A percentile compares a stretch with the other conserved stretches of the same genome.
Evolutionary conservation across 148 eudicot genomes (phyloP).

Genomic region (Rhododendron molle): DNA sequence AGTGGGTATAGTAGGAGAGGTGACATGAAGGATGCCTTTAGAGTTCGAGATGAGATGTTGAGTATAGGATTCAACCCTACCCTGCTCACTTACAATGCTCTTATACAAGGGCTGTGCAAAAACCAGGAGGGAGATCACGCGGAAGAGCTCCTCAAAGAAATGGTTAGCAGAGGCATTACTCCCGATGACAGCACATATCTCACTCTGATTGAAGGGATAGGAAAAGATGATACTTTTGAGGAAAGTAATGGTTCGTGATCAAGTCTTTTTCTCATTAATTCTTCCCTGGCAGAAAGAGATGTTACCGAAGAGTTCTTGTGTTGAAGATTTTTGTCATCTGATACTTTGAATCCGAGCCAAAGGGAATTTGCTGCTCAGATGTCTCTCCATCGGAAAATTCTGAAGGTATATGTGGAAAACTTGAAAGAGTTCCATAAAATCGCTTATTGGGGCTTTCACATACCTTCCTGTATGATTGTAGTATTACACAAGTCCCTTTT

Average conservation of each 20-base stretch:
- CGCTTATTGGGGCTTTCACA: neutral
- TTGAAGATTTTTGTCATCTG: neutral
- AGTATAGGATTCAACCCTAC: constrained; percentile 63
- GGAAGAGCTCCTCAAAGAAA: constrained; percentile 58
- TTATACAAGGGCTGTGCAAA: constrained; percentile 70
- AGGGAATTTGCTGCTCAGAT: neutral
- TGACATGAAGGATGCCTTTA: constrained; percentile 60
- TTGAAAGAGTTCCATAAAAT: neutral
- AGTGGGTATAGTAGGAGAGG: constrained; percentile 77
- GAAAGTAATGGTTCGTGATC: neutral
- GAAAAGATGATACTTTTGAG: constrained; percentile 23
- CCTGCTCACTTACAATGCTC: constrained; percentile 67
- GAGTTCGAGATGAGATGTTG: constrained; percentile 66
- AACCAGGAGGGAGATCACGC: constrained; percentile 38
- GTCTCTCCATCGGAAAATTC: neutral
- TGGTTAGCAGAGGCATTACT: neutral
- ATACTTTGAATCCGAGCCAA: neutral
- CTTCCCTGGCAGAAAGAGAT: neutral
- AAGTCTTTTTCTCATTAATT: neutral
- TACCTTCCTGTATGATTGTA: neutral
- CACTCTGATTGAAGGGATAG: constrained; percentile 57
- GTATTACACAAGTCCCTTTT: neutral
- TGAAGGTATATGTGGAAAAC: neutral
- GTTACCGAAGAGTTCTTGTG: neutral
- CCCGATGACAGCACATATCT: constrained; percentile 64